Conservation (phyloP, 495 filamentous ascomycete species). For the Aspergillus sclerotiicarbonarius region DNA sequence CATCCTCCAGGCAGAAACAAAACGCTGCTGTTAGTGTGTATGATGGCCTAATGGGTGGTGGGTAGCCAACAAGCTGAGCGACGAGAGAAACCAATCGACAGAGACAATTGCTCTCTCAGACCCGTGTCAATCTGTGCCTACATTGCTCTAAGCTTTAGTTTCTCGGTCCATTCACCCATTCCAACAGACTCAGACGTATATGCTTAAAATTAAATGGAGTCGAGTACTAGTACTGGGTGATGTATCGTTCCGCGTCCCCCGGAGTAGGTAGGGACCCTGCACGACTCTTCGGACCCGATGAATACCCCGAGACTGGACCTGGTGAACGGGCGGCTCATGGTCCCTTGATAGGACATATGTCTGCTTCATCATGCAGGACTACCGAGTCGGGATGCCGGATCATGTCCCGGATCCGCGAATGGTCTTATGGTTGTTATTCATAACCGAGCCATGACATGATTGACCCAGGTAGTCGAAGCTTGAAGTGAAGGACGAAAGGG, state of each 20-base stretch:
- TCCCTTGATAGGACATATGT: neutral
- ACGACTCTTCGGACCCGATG: neutral
- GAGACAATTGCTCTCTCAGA: neutral
- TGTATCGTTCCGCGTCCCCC: neutral
- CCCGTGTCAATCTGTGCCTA: neutral
- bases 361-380: neutral
- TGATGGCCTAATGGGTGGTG: neutral
- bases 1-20: neutral
- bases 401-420: slow-evolving; percentile 4
- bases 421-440: neutral
- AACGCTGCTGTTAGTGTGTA: neutral
- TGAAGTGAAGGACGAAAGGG: neutral
- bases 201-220: neutral
- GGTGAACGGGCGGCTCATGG: neutral
- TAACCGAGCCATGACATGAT: neutral
- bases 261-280: neutral
- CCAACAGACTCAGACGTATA: neutral
- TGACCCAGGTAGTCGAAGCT: neutral
- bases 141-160: neutral
- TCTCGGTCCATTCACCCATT: neutral
- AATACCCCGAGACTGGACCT: neutral
- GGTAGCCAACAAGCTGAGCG: neutral
- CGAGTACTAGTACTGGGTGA: neutral
- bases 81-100: neutral
- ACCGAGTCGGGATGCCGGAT: slow-evolving; percentile 23